A percentile compares a stretch with the other conserved stretches of the same genome.
Evolutionary conservation across 257 asterid species (phyloP).

Genomic region (Ehretia macrophylla): DNA sequence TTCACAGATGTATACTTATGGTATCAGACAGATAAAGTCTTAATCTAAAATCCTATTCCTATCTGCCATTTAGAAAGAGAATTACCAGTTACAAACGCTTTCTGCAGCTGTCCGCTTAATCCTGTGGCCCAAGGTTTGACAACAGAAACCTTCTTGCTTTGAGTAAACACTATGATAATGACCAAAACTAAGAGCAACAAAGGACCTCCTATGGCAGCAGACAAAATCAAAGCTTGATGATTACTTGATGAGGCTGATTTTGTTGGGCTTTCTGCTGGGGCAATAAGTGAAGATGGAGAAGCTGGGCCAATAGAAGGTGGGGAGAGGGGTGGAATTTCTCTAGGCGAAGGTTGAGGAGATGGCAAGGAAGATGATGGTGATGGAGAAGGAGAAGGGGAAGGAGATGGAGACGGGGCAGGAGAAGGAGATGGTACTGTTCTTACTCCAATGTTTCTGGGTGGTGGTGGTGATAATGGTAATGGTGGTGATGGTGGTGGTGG

Average conservation of each 20-base stretch:
- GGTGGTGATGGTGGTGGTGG: background rate
- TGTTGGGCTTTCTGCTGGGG: conserved; percentile 19
- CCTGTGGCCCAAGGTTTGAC: conserved; percentile 97
- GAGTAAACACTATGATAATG: conserved; percentile 27
- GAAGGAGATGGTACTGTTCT: background rate
- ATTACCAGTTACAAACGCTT: conserved; percentile 82
- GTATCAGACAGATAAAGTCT: conserved; percentile 69
- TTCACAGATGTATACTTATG: too few relatives aligned
- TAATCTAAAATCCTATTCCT: conserved; percentile 48
- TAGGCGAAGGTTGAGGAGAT: conserved; percentile 26
- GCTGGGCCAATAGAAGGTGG: conserved; percentile 29
- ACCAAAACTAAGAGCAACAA: conserved; percentile 36
- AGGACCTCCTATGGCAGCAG: conserved; percentile 54
- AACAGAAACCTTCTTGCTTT: conserved; percentile 52
- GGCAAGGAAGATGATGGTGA: conserved; percentile 20
- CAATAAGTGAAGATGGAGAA: conserved; percentile 34
- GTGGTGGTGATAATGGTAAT: background rate
- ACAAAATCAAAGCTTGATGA: conserved; percentile 26
- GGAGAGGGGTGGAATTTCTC: conserved; percentile 12
- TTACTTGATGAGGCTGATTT: conserved; percentile 5
- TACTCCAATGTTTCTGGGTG: background rate
- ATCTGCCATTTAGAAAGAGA: background rate
- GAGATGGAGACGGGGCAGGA: conserved; percentile 10
- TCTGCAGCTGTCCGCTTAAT: conserved; percentile 92
- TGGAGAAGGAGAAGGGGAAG: conserved; percentile 15